Evolutionary conservation across 768 basidiomycete species (phyloP), one percentile per base, ranked within the genome.

Genomic region (Pholiota microspora): DNA sequence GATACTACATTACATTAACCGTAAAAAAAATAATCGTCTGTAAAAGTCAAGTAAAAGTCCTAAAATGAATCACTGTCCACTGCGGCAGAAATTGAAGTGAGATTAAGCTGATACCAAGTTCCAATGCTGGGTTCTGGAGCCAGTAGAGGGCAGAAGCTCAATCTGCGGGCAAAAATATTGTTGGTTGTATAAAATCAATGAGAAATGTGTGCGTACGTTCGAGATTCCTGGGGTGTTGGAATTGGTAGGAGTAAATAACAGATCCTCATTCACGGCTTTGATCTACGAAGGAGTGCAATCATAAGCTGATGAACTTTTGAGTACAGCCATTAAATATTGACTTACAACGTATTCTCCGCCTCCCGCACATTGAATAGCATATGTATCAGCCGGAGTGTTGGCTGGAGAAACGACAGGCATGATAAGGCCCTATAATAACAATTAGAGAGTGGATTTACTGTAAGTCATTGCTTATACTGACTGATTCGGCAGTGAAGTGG

Each of bases 271-370:
- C 7, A 56, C 55, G 9, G 18, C 52, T 31, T 56, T 56, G 15
- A 56, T 56, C 55, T 56, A 28, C 6, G 9, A 8, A 24, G 15
- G 16, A 7, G 13, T 15, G 8, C 38, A 13, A 34, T 45, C 13
- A 27, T 31, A 18, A n/a, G 4, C 24, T 27, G 16, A 31, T 7
- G 27, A 2, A 25, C 3, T 31, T 23, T 12, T n/a, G n/a, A n/a
- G n/a, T 13, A 10, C 1, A 12, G n/a, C 21, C 29, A 31, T 2
- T n/a, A 34, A 18, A 29, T 12, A 15, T 3, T 6, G 28, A n/a
- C 55, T 2, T 48, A 56, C 55, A 13, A 56, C 55, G 44, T 56
- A 56, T 51, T 56, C 55, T 23, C 45, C 55, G 2, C 55, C 55
- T 2, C 55, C 55, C 10, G 55, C 55, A 12, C 55, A 56, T 23